These are phyloP conservation scores for Casuarina equisetifolia DNA, from an alignment of 306 rosid species.

Conservation along the genomic window DNA sequence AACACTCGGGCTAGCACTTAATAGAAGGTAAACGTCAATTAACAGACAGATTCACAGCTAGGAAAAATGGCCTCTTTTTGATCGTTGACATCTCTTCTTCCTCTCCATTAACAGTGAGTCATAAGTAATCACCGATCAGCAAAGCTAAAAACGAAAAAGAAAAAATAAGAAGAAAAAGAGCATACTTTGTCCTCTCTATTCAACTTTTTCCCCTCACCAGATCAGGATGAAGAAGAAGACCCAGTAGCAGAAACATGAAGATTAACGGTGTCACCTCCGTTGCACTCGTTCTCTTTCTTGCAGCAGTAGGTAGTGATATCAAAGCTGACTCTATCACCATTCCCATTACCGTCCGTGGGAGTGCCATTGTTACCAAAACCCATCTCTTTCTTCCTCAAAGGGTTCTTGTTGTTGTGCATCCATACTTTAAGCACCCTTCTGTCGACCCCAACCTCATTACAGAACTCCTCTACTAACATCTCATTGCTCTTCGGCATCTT, in stretches of 20 bases:
- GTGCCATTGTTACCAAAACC: constrained; percentile 19
- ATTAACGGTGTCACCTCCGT: constrained; percentile 36
- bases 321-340: constrained; percentile 12
- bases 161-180: constrained; percentile 9
- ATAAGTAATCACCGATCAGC: background rate
- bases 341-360: constrained; percentile 7
- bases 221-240: constrained; percentile 38
- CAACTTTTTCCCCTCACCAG: background rate
- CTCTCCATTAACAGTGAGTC: background rate
- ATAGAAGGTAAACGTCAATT: constrained; percentile 25
- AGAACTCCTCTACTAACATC: constrained; percentile 57
- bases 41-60: constrained; percentile 1
- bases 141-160: constrained; percentile 1
- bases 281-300: constrained; percentile 26
- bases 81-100: constrained; percentile 5
- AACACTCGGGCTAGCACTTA: constrained; percentile 21
- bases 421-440: constrained; percentile 79
- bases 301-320: constrained; percentile 10
- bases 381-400: constrained; percentile 38
- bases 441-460: constrained; percentile 64
- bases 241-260: constrained; percentile 50
- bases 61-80: constrained; percentile 25
- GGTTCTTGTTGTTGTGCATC: constrained; percentile 95
- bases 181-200: background rate
- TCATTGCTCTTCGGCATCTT: constrained; percentile 64